Evolutionary conservation across 2,329 filamentous ascomycete species (phyloP).

Genomic region (Ceratocystis variospora): DNA sequence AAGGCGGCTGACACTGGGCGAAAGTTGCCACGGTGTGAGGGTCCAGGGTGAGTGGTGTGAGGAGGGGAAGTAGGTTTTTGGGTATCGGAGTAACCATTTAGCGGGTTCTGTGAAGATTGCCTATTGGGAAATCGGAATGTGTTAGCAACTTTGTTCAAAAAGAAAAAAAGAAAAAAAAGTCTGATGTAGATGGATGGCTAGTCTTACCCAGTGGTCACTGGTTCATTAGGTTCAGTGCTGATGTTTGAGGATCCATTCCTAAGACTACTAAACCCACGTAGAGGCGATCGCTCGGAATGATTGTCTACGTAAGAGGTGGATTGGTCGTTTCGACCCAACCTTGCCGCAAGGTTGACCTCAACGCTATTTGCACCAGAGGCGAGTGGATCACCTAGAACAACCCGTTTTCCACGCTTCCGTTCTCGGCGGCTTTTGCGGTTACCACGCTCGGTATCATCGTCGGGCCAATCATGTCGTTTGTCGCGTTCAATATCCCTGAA

Average conservation of each 20-base stretch:
- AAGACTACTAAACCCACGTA: constrained; percentile 24
- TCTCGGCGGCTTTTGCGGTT: constrained; percentile 15
- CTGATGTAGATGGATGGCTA: not conserved
- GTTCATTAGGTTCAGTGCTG: not conserved
- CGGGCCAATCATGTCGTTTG: constrained; percentile 28
- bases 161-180: not conserved
- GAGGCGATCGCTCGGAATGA: constrained; percentile 31
- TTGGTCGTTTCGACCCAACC: constrained; percentile 29
- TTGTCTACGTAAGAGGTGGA: not conserved
- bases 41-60: constrained; percentile 22
- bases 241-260: not conserved
- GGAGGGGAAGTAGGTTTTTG: constrained; percentile 22
- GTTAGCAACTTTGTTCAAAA: not conserved
- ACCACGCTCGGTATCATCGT: constrained; percentile 20
- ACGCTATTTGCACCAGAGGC: constrained; percentile 37
- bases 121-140: not conserved
- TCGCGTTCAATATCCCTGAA: constrained; percentile 25
- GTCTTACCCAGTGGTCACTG: not conserved
- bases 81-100: not conserved
- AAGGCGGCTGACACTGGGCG: constrained; percentile 1
- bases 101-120: not conserved
- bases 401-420: constrained; percentile 12
- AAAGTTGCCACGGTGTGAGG: constrained; percentile 22
- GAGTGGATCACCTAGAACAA: not conserved
- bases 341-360: constrained; percentile 37